These are phyloP conservation scores for Teunomyces cretensis DNA, from an alignment of 805 yeast genomes.

Conservation along the genomic window DNA sequence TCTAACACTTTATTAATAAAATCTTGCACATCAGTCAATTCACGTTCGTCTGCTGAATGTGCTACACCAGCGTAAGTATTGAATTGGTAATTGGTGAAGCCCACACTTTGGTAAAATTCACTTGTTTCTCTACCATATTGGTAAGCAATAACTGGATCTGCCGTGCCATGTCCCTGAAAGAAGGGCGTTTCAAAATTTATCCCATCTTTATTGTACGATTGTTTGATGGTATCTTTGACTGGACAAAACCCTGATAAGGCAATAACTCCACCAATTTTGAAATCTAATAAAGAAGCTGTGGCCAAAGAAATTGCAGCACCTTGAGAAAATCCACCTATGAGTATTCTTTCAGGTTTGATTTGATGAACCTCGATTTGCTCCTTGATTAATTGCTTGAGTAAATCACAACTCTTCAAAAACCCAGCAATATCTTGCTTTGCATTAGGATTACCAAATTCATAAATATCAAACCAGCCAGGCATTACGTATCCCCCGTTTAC, in stretches of 20 bases:
- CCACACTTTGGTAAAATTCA: conserved; percentile 49
- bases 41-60: conserved; percentile 70
- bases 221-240: conserved; percentile 19
- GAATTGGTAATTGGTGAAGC: conserved; percentile 41
- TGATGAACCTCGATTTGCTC: conserved; percentile 52
- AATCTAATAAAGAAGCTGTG: conserved; percentile 49
- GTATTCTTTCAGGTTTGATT: conserved; percentile 61
- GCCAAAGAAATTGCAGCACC: conserved; percentile 84
- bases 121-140: conserved; percentile 39
- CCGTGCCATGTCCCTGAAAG: conserved; percentile 86
- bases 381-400: conserved; percentile 45
- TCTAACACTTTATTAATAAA: conserved; percentile 28
- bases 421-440: conserved; percentile 55
- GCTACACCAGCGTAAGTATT: conserved; percentile 60
- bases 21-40: conserved; percentile 51
- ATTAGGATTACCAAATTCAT: conserved; percentile 48
- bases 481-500: conserved; percentile 62
- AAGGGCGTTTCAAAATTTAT: conserved; percentile 66
- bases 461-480: conserved; percentile 89
- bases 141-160: conserved; percentile 62
- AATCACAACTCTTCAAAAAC: conserved; percentile 47
- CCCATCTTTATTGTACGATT: conserved; percentile 18
- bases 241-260: conserved; percentile 76
- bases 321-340: conserved; percentile 96
- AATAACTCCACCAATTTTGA: conserved; percentile 75